Conservation (phyloP, 2,329 filamentous ascomycete genomes). For the Aspergillus tamarii region DNA sequence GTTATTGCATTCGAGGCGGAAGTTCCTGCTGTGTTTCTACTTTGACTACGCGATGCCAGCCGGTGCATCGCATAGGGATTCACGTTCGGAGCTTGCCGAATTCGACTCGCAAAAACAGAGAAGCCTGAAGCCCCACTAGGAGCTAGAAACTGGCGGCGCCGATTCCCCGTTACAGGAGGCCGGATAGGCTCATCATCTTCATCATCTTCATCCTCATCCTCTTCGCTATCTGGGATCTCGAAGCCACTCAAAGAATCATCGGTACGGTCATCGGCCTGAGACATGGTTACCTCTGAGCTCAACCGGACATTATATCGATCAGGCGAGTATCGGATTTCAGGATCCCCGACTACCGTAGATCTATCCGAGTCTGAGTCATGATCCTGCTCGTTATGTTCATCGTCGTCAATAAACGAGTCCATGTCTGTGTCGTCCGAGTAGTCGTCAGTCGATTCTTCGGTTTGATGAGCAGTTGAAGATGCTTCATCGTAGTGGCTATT, state of each 20-base stretch:
- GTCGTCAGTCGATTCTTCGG: constrained; percentile 31
- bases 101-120: constrained; percentile 4
- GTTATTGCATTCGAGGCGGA: constrained; percentile 28
- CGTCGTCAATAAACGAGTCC: constrained; percentile 42
- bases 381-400: constrained; percentile 21
- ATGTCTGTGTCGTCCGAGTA: constrained; percentile 35
- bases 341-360: constrained; percentile 37
- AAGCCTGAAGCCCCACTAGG: constrained; percentile 17
- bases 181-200: constrained; percentile 28
- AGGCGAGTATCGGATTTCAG: constrained; percentile 16
- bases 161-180: constrained; percentile 18
- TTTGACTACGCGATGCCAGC: not conserved
- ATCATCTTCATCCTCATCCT: constrained; percentile 18
- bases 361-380: constrained; percentile 35
- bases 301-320: constrained; percentile 20
- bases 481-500: constrained; percentile 1
- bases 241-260: constrained; percentile 6
- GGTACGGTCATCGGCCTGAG: constrained; percentile 8
- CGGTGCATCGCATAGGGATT: not conserved
- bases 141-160: constrained; percentile 18
- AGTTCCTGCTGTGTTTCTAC: constrained; percentile 18
- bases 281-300: constrained; percentile 22
- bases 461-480: constrained; percentile 15
- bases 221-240: constrained; percentile 17
- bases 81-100: not conserved